Base-by-base conservation (phyloP, 1,284 basidiomycete species). In the Gomphus sp. region DNA sequence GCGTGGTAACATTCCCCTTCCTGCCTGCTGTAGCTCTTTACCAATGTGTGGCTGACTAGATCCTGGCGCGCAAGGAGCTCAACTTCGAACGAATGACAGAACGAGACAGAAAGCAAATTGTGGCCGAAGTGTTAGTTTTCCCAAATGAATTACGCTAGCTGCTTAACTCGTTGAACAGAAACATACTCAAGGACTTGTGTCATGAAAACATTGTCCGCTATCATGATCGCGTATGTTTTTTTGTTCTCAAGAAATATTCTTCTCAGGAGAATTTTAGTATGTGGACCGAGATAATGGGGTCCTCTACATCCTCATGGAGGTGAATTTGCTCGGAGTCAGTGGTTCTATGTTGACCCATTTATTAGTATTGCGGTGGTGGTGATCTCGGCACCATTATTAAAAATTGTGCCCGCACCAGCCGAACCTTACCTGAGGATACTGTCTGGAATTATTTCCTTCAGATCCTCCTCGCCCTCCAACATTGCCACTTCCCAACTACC, bases 401-500 rank as follows among this genome's bases (percentile, higher is more conserved):
- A 69, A 82, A 86, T 62, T 83, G 87, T 25, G 74, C 79, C 64
- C 84, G 84, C 72, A 75, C 84, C 58, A 81, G 79, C 62, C 77
- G 84, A 58, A 79, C 82, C 0, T 81, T 98, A 50, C 81, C 91
- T 1, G 95, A 98, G 74, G 94, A 97, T 62, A 89, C 87, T 7
- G 83, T 98, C 52, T 98, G 96, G 96, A 84, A 85, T 65, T 97
- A 96, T 69, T 91, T 98, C 65, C 85, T 93, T 71, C 96, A 99
- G 69, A 90, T 97, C 60, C 76, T 93, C 0, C 78, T 89, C n/a
- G 96, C 95, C 0, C 76, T 98, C 36, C 86, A 91, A 60, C 85
- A 97, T 67, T 98, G 96, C 67, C 96, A 99, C 67, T 86, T 87
- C 62, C 87, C 88, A 14, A 81, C 84, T 57, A 73, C 74, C 0